Evolutionary conservation across 164 flowering plant genomes (phyloP).

Genomic region (Chimonanthus salicifolius): DNA sequence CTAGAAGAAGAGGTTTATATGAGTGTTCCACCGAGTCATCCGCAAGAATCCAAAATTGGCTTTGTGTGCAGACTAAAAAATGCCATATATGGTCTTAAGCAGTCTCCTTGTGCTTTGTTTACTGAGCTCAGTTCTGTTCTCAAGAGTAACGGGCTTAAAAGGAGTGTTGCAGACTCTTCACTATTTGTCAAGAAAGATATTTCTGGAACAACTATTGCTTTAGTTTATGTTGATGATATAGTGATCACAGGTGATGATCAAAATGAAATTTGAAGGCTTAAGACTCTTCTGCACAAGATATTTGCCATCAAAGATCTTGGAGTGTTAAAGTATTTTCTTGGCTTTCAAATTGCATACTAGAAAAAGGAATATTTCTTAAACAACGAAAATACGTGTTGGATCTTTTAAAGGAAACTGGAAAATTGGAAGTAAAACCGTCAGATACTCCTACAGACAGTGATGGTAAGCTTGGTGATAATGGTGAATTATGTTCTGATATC

Average conservation of each 20-base stretch:
- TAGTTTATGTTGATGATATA: neutral
- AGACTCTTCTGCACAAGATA: neutral
- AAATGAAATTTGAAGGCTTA: neutral
- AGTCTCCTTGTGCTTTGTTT: neutral
- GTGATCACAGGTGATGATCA: too few relatives aligned
- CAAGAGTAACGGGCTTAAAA: neutral
- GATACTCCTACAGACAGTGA: neutral
- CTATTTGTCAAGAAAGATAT: neutral
- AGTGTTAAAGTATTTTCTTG: neutral
- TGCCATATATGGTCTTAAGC: neutral
- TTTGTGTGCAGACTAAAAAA: too few relatives aligned
- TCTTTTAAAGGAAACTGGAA: neutral
- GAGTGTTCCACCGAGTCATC: too few relatives aligned
- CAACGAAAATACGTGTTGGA: neutral
- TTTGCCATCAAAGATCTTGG: neutral
- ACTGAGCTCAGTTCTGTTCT: neutral
- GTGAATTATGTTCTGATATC: constrained; percentile 1
- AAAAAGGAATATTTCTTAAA: constrained; percentile 1
- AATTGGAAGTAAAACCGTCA: constrained; percentile 1
- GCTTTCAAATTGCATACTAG: neutral
- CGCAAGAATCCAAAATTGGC: too few relatives aligned
- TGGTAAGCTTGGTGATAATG: neutral
- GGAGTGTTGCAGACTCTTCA: neutral
- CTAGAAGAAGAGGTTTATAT: too few relatives aligned
- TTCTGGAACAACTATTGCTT: neutral